Base-by-base conservation (phyloP, 371 early-diverging fungal species). In the Rhizopus stolonifer region DNA sequence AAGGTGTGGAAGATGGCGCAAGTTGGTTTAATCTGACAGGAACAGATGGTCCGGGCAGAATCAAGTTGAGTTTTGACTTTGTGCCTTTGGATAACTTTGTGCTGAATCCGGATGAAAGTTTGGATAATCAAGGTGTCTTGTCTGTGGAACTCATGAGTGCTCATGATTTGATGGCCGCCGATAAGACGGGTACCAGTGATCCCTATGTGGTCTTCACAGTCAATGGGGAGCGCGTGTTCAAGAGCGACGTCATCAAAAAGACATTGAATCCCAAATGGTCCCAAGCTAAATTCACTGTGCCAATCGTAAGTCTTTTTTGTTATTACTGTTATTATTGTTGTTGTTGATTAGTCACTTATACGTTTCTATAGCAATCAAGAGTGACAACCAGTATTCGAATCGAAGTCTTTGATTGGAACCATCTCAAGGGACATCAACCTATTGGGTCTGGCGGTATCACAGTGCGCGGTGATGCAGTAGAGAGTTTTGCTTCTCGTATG, bases 321-420 rank as follows among this genome's bases (percentile, higher is more conserved):
- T 2, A 14, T 32, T 23, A 23, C 34, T 25, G 6, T 8, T 43
- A 24, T 19, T n/a, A n/a, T n/a, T n/a, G n/a, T n/a, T n/a, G n/a
- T n/a, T n/a, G 15, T 9, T 2, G 11, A 11, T 0, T 38, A 3
- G 39, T 10, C 39, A 9, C 10, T 48, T n/a, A 25, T 48, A 32
- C 29, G 2, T 29, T 29, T 29, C 9, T 6, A 21, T 59, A 83
- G 82, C 52, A 61, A 43, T 83, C 84, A 25, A 75, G 84, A 47
- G 77, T 69, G 4, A 74, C 74, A 13, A 78, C 87, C 1, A 74
- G 80, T 56, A 74, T 91, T 58, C 64, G 79, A 21, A 69, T 87
- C 25, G 91, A 91, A 56, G 82, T 89, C n/a, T 90, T 84, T 67
- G 92, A 92, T 67, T 91, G 90, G 90, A 90, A 92, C 60, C 83